A percentile compares a stretch with the other conserved stretches of the same genome.
Evolutionary conservation across 371 early-diverging fungal species (phyloP).

Genomic region (Mucor irregularis): DNA sequence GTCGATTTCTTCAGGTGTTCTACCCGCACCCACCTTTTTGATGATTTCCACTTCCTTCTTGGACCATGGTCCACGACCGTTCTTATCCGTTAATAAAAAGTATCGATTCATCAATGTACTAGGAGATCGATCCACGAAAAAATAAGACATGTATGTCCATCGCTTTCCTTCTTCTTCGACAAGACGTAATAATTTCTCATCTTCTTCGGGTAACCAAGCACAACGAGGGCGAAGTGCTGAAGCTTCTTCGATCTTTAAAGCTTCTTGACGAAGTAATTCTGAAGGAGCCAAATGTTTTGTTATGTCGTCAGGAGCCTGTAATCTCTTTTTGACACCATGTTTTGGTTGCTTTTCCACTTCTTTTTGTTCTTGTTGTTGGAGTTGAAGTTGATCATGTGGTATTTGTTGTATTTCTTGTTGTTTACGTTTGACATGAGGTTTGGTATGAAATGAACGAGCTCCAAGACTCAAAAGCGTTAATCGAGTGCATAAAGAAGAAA

Average conservation of each 20-base stretch:
- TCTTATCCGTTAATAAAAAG: neutral
- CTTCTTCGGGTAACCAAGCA: conserved; percentile 33
- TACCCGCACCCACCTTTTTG: conserved; percentile 11
- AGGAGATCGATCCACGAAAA: conserved; percentile 24
- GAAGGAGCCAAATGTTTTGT: neutral
- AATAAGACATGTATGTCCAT: conserved; percentile 24
- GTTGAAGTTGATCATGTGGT: no score
- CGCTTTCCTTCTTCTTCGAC: neutral
- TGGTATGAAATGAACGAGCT: no score
- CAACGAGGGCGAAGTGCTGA: conserved; percentile 14
- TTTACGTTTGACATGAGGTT: no score
- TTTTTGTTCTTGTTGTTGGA: no score
- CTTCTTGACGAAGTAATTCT: conserved; percentile 13
- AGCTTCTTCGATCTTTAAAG: neutral
- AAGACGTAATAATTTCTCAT: conserved; percentile 16
- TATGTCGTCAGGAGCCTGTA: no score
- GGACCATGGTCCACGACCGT: conserved; percentile 31
- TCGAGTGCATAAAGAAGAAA: no score
- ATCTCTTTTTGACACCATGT: no score
- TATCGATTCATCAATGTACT: conserved; percentile 21
- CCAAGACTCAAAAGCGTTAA: no score
- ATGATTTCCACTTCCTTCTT: conserved; percentile 26
- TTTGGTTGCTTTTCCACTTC: no score
- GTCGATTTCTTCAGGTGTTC: neutral
- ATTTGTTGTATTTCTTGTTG: no score